Conservation (phyloP, 2,329 filamentous ascomycete genomes). For the Myrmaecium sp. region DNA sequence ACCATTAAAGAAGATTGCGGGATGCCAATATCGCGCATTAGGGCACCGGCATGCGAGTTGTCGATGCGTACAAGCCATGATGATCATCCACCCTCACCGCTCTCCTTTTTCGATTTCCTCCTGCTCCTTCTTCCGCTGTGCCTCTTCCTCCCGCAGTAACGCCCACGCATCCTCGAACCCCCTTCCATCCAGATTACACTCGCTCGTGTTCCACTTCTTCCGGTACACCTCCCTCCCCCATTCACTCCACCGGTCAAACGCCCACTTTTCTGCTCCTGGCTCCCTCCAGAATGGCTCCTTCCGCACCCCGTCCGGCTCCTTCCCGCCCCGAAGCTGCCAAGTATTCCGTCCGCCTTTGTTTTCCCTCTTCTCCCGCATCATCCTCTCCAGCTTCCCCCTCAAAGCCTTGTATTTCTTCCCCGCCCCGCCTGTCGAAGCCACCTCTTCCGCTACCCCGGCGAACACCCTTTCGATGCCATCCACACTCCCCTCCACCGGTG, state of each 20-base stretch:
- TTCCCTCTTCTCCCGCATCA: slow-evolving; percentile 4
- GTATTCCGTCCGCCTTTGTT: slow-evolving; percentile 5
- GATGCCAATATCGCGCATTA: no score
- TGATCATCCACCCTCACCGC: no score
- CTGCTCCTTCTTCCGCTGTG: no score
- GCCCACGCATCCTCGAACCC: slow-evolving; percentile 5
- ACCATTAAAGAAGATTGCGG: no score
- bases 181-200: slow-evolving; percentile 3
- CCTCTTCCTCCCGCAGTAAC: no score
- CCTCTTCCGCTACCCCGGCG: no score
- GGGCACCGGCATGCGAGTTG: no score
- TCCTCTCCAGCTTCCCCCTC: slow-evolving; percentile 2
- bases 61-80: no score
- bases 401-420: no score
- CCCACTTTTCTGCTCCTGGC: slow-evolving; percentile 5
- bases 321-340: slow-evolving; percentile 4
- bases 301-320: slow-evolving; percentile 2
- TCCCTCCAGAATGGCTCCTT: slow-evolving; percentile 6
- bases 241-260: slow-evolving; percentile 6
- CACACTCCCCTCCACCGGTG: slow-evolving; percentile 1
- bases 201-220: slow-evolving; percentile 7
- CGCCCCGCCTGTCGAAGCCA: no score
- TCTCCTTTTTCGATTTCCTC: no score
- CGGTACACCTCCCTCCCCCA: slow-evolving; percentile 6
- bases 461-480: no score